Conservation (phyloP, 768 basidiomycete genomes). For the Psilocybe sp. region DNA sequence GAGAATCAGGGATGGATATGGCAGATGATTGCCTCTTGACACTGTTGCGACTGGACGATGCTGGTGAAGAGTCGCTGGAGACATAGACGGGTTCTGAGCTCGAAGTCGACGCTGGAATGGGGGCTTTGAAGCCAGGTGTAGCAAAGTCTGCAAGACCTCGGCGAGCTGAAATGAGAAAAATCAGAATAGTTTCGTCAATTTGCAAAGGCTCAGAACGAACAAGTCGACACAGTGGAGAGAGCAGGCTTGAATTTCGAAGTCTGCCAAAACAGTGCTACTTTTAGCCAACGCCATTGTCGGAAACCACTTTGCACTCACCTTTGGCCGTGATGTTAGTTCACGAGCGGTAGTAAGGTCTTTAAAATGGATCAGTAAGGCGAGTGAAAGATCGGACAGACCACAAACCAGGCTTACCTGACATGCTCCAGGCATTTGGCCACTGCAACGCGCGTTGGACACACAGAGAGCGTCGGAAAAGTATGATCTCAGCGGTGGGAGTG, state of each 20-base stretch:
- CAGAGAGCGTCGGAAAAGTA: too few species aligned
- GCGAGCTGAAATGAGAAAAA: slow-evolving; percentile 7
- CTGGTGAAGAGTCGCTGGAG: slow-evolving; percentile 35
- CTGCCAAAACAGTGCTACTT: slow-evolving; percentile 4
- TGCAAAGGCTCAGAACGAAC: background rate
- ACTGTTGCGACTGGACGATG: slow-evolving; percentile 23
- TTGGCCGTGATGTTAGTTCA: background rate
- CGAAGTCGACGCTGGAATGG: background rate
- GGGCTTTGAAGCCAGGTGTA: slow-evolving; percentile 38
- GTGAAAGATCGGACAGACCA: too few species aligned
- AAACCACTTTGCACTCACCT: too few species aligned
- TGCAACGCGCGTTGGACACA: too few species aligned
- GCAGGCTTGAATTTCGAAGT: slow-evolving; percentile 18
- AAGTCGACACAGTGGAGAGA: slow-evolving; percentile 2
- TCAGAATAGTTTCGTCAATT: background rate
- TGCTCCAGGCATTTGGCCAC: too few species aligned
- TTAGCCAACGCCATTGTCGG: background rate
- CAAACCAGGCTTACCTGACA: too few species aligned
- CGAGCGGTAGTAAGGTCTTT: slow-evolving; percentile 2
- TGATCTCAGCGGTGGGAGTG: too few species aligned
- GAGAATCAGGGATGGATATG: slow-evolving; percentile 21
- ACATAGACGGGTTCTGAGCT: slow-evolving; percentile 26
- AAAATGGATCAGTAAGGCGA: background rate
- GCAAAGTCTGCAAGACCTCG: slow-evolving; percentile 38
- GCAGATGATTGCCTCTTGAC: slow-evolving; percentile 42